A percentile compares a stretch with the other conserved stretches of the same genome.
These are phyloP conservation scores for Fusarium nodosum DNA, from an alignment of 2,329 filamentous ascomycete species.

Conservation along the genomic window DNA sequence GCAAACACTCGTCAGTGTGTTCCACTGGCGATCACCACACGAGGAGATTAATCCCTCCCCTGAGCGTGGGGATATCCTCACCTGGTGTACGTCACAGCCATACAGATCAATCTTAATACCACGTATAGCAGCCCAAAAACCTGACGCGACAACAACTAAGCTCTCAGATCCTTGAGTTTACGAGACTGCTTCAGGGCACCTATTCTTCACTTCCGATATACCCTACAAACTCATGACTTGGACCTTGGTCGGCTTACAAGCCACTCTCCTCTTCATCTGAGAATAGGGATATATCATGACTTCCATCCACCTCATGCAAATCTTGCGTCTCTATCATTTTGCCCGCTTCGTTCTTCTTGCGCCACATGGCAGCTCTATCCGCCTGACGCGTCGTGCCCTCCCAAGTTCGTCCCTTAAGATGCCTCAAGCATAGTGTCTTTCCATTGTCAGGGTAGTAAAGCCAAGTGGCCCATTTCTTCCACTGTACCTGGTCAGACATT, in stretches of 20 bases:
- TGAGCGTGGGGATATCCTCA: too few relatives aligned
- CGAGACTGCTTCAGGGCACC: rapidly evolving
- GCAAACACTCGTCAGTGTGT: background rate
- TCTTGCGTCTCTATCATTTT: background rate
- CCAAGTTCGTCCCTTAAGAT: slow-evolving; percentile 67
- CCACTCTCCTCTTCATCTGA: background rate
- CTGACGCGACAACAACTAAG: background rate
- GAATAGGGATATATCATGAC: slow-evolving; percentile 1
- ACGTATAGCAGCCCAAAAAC: too few relatives aligned
- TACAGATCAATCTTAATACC: too few relatives aligned
- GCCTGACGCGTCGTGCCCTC: slow-evolving; percentile 52
- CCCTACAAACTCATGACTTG: too few relatives aligned
- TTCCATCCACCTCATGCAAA: background rate
- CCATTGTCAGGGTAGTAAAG: slow-evolving; percentile 66
- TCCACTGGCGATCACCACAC: background rate
- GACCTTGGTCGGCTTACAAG: background rate
- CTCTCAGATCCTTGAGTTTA: background rate
- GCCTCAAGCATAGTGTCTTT: slow-evolving; percentile 60
- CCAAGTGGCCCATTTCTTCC: slow-evolving; percentile 68
- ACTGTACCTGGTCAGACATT: slow-evolving; percentile 47
- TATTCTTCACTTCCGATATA: background rate
- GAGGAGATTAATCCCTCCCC: too few relatives aligned
- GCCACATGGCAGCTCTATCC: slow-evolving; percentile 39
- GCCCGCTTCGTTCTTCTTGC: slow-evolving; percentile 22
- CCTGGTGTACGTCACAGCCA: too few relatives aligned